Conservation (phyloP, 2,329 filamentous ascomycete species). For the Microdochium nivale region DNA sequence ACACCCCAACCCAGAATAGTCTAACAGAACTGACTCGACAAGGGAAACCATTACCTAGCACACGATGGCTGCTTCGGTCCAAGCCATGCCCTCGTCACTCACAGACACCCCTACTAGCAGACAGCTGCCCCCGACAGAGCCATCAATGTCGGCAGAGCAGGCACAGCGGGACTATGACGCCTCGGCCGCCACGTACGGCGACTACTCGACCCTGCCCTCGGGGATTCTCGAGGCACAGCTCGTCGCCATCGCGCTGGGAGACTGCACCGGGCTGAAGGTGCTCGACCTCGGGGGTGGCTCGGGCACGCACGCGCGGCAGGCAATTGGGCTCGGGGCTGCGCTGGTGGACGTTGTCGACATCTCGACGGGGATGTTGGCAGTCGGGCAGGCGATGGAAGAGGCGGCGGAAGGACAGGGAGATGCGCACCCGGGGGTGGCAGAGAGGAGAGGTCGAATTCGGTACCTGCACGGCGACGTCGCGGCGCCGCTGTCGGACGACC, state of each 20-base stretch:
- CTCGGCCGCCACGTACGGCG: slow-evolving; percentile 3
- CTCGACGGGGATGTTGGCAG: slow-evolving; percentile 14
- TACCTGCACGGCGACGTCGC: slow-evolving; percentile 17
- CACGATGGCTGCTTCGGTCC: too few relatives aligned
- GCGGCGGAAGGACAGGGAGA: slow-evolving; percentile 11
- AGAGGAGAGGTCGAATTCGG: slow-evolving; percentile 3
- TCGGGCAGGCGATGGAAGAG: slow-evolving; percentile 7
- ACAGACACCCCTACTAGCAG: neutral
- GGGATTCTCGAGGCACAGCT: slow-evolving; percentile 18
- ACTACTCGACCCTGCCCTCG: slow-evolving; percentile 1
- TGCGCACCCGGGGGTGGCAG: neutral
- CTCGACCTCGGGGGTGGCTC: slow-evolving; percentile 22
- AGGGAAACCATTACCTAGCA: too few relatives aligned
- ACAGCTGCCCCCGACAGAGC: neutral
- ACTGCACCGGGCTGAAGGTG: slow-evolving; percentile 12
- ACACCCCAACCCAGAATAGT: too few relatives aligned
- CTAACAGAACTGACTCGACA: too few relatives aligned
- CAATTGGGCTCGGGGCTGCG: slow-evolving; percentile 13
- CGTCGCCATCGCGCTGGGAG: slow-evolving; percentile 15
- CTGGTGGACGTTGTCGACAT: slow-evolving; percentile 20
- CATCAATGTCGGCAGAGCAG: neutral
- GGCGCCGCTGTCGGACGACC: slow-evolving; percentile 12
- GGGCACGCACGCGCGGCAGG: slow-evolving; percentile 16
- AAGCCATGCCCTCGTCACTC: too few relatives aligned
- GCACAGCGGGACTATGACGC: slow-evolving; percentile 6